These are phyloP conservation scores for Saccharomycopsis oosterbeekiorum DNA, from an alignment of 805 yeast species.

Conservation along the genomic window DNA sequence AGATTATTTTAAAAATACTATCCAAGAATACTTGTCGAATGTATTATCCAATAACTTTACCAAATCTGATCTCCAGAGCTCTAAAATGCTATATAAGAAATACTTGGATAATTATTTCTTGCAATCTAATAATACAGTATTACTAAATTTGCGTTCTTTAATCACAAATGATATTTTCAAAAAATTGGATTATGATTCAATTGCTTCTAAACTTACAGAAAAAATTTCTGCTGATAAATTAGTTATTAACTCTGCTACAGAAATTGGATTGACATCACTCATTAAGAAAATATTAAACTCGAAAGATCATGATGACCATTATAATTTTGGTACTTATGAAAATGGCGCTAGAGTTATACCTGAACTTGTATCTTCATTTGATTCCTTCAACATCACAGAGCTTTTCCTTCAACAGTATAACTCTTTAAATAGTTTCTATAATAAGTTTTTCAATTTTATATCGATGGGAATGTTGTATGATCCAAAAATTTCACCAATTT, in stretches of 20 bases:
- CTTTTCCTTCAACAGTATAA: slow-evolving; percentile 1
- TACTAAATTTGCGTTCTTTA: slow-evolving; percentile 1
- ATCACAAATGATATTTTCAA: slow-evolving; percentile 6
- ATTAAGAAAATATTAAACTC: slow-evolving; percentile 3
- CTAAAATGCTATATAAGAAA: neutral
- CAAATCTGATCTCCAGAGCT: neutral
- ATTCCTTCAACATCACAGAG: slow-evolving; percentile 14
- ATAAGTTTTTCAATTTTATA: neutral
- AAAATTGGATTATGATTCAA: neutral
- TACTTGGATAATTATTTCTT: slow-evolving; percentile 2
- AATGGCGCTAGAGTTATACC: slow-evolving; percentile 17
- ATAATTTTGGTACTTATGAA: slow-evolving; percentile 16
- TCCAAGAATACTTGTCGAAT: neutral
- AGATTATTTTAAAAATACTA: neutral
- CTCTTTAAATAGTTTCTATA: neutral
- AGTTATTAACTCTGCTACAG: slow-evolving; percentile 15
- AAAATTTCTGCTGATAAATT: neutral
- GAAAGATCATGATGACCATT: neutral
- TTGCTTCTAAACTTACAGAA: neutral
- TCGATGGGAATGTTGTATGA: neutral
- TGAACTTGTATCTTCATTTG: slow-evolving; percentile 9
- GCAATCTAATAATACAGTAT: neutral
- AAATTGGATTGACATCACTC: slow-evolving; percentile 6
- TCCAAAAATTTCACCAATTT: neutral
- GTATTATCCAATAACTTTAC: neutral